phyloP scores from a whole-genome alignment of 306 rosid species.

The Heteromeles arbutifolia region DNA sequence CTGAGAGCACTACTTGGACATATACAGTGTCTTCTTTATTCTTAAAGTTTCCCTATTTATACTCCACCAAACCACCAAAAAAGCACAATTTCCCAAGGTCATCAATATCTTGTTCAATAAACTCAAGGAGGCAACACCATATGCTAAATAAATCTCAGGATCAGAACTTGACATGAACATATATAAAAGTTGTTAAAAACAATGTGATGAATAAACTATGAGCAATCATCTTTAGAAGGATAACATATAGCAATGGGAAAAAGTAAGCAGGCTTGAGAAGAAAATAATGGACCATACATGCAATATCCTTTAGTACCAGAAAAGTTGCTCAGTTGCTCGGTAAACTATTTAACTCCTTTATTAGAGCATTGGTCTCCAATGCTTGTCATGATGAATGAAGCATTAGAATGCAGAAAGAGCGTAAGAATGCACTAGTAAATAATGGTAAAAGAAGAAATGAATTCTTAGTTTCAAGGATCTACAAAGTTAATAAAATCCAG shows the following conservation, averaged over 20 bases:
- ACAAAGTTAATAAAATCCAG: background rate
- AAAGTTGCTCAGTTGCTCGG: conserved; percentile 33
- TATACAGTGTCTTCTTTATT: too few relatives aligned
- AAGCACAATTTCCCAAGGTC: too few relatives aligned
- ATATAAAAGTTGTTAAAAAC: background rate
- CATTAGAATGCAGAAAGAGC: background rate
- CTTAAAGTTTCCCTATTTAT: too few relatives aligned
- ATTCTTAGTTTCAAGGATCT: background rate
- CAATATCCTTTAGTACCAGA: conserved; percentile 71
- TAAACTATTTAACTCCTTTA: conserved; percentile 36
- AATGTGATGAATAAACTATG: background rate
- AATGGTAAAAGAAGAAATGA: background rate
- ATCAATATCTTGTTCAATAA: background rate
- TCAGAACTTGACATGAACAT: background rate
- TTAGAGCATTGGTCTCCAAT: conserved; percentile 62
- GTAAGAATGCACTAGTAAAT: background rate
- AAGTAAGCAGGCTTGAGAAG: background rate
- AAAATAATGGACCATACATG: conserved; percentile 43
- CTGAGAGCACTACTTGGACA: too few relatives aligned
- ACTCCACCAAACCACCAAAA: too few relatives aligned
- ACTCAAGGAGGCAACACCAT: background rate
- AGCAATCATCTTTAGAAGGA: background rate
- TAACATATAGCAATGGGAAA: background rate
- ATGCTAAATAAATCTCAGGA: background rate
- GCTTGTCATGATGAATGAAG: conserved; percentile 36